Percentiles rank a stretch among this genome's conserved stretches.
Evolutionary conservation across 148 eudicot genomes (phyloP).

Genomic region (Rhododendron williamsianum): DNA sequence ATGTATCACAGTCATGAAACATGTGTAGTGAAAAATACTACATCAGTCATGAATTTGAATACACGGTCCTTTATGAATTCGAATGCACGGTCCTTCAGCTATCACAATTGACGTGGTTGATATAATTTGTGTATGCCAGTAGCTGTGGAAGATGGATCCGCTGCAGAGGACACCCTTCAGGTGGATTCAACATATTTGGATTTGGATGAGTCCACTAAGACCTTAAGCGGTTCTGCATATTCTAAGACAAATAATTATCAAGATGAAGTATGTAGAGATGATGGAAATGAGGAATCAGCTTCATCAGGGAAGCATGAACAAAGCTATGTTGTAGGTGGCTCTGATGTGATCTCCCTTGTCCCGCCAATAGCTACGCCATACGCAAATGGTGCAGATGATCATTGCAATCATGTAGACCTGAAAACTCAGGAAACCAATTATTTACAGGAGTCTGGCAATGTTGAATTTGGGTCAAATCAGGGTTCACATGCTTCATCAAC

Average conservation of each 20-base stretch:
- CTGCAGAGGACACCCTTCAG: constrained; percentile 12
- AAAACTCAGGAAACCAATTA: background rate
- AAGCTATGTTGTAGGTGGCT: background rate
- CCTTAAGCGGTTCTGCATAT: constrained; percentile 23
- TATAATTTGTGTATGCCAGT: constrained; percentile 5
- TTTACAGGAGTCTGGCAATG: background rate
- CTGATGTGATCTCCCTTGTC: constrained; percentile 5
- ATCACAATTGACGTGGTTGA: constrained; percentile 10
- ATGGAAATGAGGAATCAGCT: constrained; percentile 5
- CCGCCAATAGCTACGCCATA: constrained; percentile 6
- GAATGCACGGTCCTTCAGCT: background rate
- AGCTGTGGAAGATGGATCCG: constrained; percentile 9
- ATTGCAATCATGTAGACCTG: background rate
- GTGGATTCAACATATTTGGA: background rate
- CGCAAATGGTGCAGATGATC: constrained; percentile 7
- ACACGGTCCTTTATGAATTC: background rate
- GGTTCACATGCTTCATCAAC: constrained; percentile 13
- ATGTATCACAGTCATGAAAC: background rate
- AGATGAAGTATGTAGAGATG: constrained; percentile 18
- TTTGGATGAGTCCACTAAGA: constrained; percentile 11
- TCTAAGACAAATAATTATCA: constrained; percentile 24
- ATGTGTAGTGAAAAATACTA: background rate
- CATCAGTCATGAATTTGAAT: background rate
- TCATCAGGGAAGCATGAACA: constrained; percentile 15
- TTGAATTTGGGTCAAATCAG: background rate